Conservation (phyloP, 2,329 filamentous ascomycete species). For the Proliferodiscus dingleyae region DNA sequence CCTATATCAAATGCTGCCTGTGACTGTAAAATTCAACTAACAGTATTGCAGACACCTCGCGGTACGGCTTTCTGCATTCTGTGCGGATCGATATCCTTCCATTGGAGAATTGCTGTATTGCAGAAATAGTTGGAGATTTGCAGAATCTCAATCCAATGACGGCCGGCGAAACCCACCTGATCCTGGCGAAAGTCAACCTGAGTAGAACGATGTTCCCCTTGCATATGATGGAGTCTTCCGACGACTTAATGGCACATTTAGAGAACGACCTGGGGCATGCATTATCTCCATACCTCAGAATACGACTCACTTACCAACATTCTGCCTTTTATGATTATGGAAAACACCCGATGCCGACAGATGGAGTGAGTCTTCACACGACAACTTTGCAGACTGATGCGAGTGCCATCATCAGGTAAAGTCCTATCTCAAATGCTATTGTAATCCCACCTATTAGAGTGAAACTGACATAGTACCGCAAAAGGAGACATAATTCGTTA, state of each 20-base stretch:
- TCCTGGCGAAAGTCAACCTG: slow-evolving; percentile 28
- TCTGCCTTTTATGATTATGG: slow-evolving; percentile 45
- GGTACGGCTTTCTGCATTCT: slow-evolving; percentile 27
- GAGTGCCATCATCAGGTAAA: slow-evolving; percentile 41
- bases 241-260: slow-evolving; percentile 54
- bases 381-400: slow-evolving; percentile 50
- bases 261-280: slow-evolving; percentile 50
- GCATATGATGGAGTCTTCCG: slow-evolving; percentile 38
- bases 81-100: slow-evolving; percentile 26
- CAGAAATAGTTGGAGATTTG: slow-evolving; percentile 28
- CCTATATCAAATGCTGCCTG: too few relatives aligned
- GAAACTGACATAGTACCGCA: too few relatives aligned
- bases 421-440: neutral
- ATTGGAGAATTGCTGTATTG: slow-evolving; percentile 22
- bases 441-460: too few relatives aligned
- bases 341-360: slow-evolving; percentile 6
- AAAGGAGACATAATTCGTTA: slow-evolving; percentile 38
- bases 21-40: neutral
- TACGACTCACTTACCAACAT: slow-evolving; percentile 51
- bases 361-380: slow-evolving; percentile 36
- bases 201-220: slow-evolving; percentile 12
- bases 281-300: slow-evolving; percentile 44
- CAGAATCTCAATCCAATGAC: slow-evolving; percentile 20
- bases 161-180: slow-evolving; percentile 25
- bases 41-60: slow-evolving; percentile 8